A percentile compares a stretch with the other conserved stretches of the same genome.
These are phyloP conservation scores for Pseudogymnoascus sp. DNA, from an alignment of 2,329 filamentous ascomycete genomes.

Conservation along the genomic window DNA sequence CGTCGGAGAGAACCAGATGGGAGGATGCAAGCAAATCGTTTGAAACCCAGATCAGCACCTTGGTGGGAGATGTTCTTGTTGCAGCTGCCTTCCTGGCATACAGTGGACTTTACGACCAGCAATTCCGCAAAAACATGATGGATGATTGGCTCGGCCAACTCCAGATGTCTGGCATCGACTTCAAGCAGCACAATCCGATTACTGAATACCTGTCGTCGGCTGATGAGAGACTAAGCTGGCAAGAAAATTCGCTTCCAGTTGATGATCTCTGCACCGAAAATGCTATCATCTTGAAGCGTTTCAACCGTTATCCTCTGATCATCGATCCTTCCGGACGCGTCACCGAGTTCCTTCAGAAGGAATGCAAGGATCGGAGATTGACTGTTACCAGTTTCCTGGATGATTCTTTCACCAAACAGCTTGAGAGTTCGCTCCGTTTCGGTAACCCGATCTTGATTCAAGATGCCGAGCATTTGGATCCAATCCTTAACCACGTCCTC, in stretches of 20 bases:
- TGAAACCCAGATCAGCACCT: constrained; percentile 92
- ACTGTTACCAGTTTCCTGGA: constrained; percentile 98
- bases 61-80: constrained; percentile 91
- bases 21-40: constrained; percentile 97
- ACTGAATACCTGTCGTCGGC: constrained; percentile 96
- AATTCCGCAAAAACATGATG: constrained; percentile 94
- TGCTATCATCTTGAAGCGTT: constrained; percentile 92
- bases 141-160: constrained; percentile 97
- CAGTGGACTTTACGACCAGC: constrained; percentile 93
- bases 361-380: constrained; percentile 86
- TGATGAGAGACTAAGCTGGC: constrained; percentile 91
- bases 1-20: constrained; percentile 89
- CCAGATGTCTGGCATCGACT: constrained; percentile 83
- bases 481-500: constrained; percentile 94
- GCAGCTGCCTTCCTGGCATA: constrained; percentile 98
- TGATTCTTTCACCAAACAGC: constrained; percentile 94
- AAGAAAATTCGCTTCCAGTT: constrained; percentile 85
- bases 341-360: constrained; percentile 90
- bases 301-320: constrained; percentile 97
- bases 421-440: constrained; percentile 94
- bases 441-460: constrained; percentile 98
- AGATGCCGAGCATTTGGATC: constrained; percentile 94
- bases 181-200: constrained; percentile 88
- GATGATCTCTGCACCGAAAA: constrained; percentile 99
- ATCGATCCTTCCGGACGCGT: constrained; percentile 95